Conservation (phyloP, 441 rosid species). For the Monsonia emarginata region DNA sequence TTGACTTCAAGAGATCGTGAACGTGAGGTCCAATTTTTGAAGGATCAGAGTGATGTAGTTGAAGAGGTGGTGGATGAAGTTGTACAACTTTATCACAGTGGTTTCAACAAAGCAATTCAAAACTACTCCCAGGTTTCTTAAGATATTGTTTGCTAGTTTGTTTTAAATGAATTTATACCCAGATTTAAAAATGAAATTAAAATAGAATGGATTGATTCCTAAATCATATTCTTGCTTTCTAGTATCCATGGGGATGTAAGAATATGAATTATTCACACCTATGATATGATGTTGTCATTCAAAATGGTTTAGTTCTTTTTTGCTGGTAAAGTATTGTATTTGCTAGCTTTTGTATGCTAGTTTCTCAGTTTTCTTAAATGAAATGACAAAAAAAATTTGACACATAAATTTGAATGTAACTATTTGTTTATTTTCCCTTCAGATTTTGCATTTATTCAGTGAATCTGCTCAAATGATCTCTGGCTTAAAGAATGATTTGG, state of each 20-base stretch:
- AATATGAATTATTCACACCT: background rate
- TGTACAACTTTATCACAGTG: conserved; percentile 87
- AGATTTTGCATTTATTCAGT: conserved; percentile 91
- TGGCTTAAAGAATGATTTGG: conserved; percentile 69
- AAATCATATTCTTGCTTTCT: background rate
- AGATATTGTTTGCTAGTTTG: background rate
- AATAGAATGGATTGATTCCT: background rate
- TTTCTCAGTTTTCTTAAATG: background rate
- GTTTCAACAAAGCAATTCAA: conserved; percentile 97
- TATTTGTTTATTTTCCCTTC: conserved; percentile 21
- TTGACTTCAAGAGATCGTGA: conserved; percentile 93
- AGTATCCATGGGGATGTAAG: background rate
- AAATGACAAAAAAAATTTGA: conserved; percentile 2
- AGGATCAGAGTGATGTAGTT: conserved; percentile 81
- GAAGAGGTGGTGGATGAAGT: conserved; percentile 99
- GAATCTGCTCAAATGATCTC: conserved; percentile 73
- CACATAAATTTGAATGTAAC: conserved; percentile 7
- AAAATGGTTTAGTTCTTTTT: background rate
- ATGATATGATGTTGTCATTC: background rate
- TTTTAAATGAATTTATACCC: background rate
- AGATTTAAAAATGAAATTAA: background rate
- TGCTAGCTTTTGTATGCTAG: background rate
- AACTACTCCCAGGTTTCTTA: conserved; percentile 86
- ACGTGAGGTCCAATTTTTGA: conserved; percentile 56
- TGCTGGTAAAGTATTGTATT: background rate